Evolutionary conservation across 106 monocot species (phyloP).

Genomic region (Xerophyta viscosa): DNA sequence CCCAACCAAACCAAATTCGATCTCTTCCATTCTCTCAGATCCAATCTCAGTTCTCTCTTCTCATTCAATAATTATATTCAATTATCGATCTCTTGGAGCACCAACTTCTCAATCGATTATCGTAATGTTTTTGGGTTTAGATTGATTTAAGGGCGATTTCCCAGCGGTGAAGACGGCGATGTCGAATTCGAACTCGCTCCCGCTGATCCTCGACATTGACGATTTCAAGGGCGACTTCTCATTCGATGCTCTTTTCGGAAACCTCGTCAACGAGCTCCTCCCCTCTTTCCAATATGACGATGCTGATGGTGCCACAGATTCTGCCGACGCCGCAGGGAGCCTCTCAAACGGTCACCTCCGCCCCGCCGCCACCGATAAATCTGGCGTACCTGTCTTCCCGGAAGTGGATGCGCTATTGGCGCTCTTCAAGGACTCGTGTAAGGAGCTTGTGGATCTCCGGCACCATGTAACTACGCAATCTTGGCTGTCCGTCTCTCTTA

Average conservation of each 20-base stretch:
- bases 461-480: constrained; percentile 35
- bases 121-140: too few species aligned
- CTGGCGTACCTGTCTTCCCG: constrained; percentile 58
- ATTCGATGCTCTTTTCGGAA: constrained; percentile 5
- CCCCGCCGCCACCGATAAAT: not conserved
- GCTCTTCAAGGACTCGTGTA: constrained; percentile 93
- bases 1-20: too few species aligned
- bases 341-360: constrained; percentile 1
- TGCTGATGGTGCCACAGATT: constrained; percentile 25
- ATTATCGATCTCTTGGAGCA: too few species aligned
- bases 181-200: constrained; percentile 11
- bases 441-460: constrained; percentile 82
- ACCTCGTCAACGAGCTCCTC: constrained; percentile 78
- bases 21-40: too few species aligned
- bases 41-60: too few species aligned
- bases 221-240: constrained; percentile 35
- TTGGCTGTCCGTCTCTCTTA: too few species aligned
- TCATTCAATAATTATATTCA: too few species aligned
- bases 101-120: too few species aligned
- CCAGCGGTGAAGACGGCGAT: not conserved
- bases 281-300: constrained; percentile 82
- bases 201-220: constrained; percentile 37
- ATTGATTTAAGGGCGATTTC: too few species aligned
- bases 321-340: constrained; percentile 11
- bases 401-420: constrained; percentile 78